These are phyloP conservation scores for Porphyrellus sp. DNA, from an alignment of 1,284 basidiomycete species.

Conservation along the genomic window DNA sequence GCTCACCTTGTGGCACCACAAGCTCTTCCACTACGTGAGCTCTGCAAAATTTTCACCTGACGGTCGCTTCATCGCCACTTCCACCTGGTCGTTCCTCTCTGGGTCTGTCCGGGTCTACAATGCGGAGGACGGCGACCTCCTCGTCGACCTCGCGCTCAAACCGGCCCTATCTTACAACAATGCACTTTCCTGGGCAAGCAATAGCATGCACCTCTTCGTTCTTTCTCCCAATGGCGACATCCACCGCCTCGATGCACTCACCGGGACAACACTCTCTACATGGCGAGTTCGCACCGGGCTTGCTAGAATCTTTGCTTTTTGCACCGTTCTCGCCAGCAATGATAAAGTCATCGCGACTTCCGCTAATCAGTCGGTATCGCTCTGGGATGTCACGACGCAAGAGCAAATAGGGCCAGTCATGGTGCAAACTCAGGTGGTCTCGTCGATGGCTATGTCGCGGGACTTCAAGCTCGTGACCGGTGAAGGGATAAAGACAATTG, in stretches of 20 bases:
- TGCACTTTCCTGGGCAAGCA: slow-evolving; percentile 7
- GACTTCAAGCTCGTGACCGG: neutral
- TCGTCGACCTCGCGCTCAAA: slow-evolving; percentile 1
- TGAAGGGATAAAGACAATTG: no score
- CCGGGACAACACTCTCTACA: slow-evolving; percentile 2
- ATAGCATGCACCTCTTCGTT: neutral
- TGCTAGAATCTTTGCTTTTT: neutral
- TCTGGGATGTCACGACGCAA: slow-evolving; percentile 12
- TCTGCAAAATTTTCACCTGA: slow-evolving; percentile 1
- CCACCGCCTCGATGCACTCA: slow-evolving; percentile 1
- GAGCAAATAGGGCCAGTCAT: slow-evolving; percentile 7
- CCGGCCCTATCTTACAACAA: neutral
- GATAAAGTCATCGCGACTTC: slow-evolving; percentile 4
- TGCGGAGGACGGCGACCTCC: neutral
- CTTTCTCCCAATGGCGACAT: neutral
- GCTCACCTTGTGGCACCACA: slow-evolving; percentile 2
- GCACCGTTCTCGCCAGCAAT: slow-evolving; percentile 5
- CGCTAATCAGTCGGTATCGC: slow-evolving; percentile 5
- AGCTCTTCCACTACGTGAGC: neutral
- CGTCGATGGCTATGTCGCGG: slow-evolving; percentile 9
- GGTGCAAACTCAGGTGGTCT: neutral
- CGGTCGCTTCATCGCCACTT: slow-evolving; percentile 9
- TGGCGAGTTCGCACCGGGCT: slow-evolving; percentile 4
- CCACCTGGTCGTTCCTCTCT: neutral
- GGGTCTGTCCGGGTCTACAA: slow-evolving; percentile 9